phyloP scores from a whole-genome alignment of 441 rosid genomes.

The Populus hybrid region DNA sequence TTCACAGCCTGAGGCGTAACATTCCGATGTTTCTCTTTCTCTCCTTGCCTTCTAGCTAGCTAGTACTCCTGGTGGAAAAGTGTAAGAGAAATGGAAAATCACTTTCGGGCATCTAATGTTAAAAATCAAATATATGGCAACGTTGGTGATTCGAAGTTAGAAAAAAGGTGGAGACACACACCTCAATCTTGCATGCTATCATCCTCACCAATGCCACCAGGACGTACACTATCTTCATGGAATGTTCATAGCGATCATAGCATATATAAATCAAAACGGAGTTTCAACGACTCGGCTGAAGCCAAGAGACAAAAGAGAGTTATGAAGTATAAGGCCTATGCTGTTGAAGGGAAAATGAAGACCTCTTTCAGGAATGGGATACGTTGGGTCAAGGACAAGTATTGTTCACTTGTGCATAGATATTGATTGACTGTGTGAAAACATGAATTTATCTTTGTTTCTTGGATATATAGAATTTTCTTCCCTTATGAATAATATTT shows the following conservation, averaged over 20 bases:
- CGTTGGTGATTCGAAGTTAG: constrained; percentile 5
- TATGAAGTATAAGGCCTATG: constrained; percentile 33
- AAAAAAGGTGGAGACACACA: background rate
- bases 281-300: constrained; percentile 23
- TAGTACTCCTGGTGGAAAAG: background rate
- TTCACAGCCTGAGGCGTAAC: background rate
- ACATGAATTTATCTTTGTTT: background rate
- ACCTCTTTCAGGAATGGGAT: constrained; percentile 27
- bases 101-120: background rate
- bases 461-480: background rate
- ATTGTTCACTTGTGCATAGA: constrained; percentile 25
- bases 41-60: background rate
- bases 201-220: background rate
- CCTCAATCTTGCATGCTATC: background rate
- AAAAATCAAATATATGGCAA: background rate
- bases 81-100: constrained; percentile 26
- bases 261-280: background rate
- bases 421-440: background rate
- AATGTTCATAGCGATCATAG: background rate
- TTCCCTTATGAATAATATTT: background rate
- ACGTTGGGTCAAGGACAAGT: constrained; percentile 42
- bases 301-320: constrained; percentile 37
- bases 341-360: constrained; percentile 29
- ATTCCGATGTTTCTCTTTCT: background rate
- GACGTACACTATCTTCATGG: background rate